Evolutionary conservation across 768 basidiomycete genomes (phyloP).

Genomic region (Naganishia antarctica): DNA sequence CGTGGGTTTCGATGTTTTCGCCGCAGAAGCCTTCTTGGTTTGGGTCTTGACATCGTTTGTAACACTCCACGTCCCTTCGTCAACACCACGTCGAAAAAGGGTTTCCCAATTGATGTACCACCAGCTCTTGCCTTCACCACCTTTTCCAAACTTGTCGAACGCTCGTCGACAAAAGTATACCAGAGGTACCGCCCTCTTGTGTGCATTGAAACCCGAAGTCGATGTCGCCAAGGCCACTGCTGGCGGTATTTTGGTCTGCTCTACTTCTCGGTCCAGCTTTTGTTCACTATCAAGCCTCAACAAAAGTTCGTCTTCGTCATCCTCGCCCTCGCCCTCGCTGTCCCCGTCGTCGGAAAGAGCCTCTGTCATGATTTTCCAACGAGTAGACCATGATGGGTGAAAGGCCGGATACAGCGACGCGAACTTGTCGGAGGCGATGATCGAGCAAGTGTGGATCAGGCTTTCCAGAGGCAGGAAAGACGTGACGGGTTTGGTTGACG

Average conservation of each 20-base stretch:
- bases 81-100: not conserved
- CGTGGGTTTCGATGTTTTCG: not conserved
- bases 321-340: slow-evolving; percentile 26
- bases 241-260: slow-evolving; percentile 11
- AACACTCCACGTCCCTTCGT: slow-evolving; percentile 23
- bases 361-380: slow-evolving; percentile 23
- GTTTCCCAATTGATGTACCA: slow-evolving; percentile 25
- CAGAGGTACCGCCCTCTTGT: slow-evolving; percentile 26
- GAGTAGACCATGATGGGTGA: slow-evolving; percentile 36
- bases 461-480: slow-evolving; percentile 37
- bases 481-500: slow-evolving; percentile 37
- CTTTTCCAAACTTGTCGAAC: slow-evolving; percentile 31
- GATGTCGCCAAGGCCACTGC: slow-evolving; percentile 13
- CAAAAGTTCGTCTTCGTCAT: slow-evolving; percentile 31
- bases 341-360: slow-evolving; percentile 30
- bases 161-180: slow-evolving; percentile 29
- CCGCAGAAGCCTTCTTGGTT: not conserved
- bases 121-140: slow-evolving; percentile 28
- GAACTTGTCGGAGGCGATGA: slow-evolving; percentile 29
- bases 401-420: slow-evolving; percentile 35
- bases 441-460: slow-evolving; percentile 38
- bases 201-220: slow-evolving; percentile 19
- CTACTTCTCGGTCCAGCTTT: slow-evolving; percentile 20
- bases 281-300: slow-evolving; percentile 29
- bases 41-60: slow-evolving; percentile 13